Conservation (phyloP, 176 grass and related monocot genomes). For the Melocanna baccifera region DNA sequence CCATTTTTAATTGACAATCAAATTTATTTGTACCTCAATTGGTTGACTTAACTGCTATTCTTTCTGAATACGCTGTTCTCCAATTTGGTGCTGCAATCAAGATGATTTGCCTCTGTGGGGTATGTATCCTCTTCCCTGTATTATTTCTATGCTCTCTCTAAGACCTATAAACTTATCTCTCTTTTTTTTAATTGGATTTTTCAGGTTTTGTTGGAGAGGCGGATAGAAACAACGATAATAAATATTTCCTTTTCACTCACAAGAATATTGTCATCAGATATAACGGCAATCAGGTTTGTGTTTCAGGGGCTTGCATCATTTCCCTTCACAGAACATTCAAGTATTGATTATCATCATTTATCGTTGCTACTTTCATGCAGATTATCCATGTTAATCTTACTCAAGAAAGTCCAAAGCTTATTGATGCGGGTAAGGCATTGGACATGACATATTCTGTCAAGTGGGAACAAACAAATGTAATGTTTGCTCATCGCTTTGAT, state of each 20-base stretch:
- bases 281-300: constrained; percentile 76
- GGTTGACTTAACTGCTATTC: background rate
- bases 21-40: background rate
- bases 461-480: constrained; percentile 58
- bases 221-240: constrained; percentile 76
- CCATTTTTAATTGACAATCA: constrained; percentile 6
- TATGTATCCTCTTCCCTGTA: constrained; percentile 47
- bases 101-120: constrained; percentile 97
- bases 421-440: constrained; percentile 59
- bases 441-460: constrained; percentile 76
- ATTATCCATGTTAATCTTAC: constrained; percentile 85
- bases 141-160: constrained; percentile 22
- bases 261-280: constrained; percentile 83
- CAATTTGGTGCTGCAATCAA: constrained; percentile 31
- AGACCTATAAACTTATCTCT: constrained; percentile 4
- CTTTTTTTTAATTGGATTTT: constrained; percentile 28
- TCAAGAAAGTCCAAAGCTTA: constrained; percentile 73
- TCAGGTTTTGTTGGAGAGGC: constrained; percentile 86
- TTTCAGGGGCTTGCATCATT: background rate
- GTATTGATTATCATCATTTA: constrained; percentile 17
- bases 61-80: constrained; percentile 5
- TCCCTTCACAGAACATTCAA: background rate
- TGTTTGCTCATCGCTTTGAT: constrained; percentile 68
- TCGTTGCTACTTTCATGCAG: constrained; percentile 34
- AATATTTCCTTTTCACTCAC: constrained; percentile 88